Evolutionary conservation across 805 yeast genomes (phyloP).

Genomic region (Zygoascus biomembranicola): DNA sequence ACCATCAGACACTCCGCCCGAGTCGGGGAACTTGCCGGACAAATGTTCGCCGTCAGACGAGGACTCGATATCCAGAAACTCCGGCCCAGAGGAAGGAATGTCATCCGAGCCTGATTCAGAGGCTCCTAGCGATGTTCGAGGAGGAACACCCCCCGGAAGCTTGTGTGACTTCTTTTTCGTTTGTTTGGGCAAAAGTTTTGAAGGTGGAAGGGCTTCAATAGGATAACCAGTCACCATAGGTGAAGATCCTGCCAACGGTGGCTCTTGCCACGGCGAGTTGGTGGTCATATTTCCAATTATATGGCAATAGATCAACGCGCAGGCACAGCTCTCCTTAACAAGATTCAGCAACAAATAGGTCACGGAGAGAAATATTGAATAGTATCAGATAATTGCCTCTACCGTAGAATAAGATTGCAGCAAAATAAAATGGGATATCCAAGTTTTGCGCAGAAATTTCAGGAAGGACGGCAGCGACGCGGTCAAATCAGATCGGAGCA

Average conservation of each 20-base stretch:
- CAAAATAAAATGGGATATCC: background rate
- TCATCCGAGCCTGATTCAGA: background rate
- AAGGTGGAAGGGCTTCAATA: constrained; percentile 58
- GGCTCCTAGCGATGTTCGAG: constrained; percentile 37
- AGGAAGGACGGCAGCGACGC: background rate
- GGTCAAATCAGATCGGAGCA: background rate
- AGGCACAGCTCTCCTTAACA: background rate
- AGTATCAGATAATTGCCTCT: background rate
- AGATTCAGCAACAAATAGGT: background rate
- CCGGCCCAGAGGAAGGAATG: background rate
- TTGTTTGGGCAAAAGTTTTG: constrained; percentile 31
- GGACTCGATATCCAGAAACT: background rate
- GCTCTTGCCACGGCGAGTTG: constrained; percentile 13
- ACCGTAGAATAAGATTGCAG: background rate
- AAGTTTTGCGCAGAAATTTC: background rate
- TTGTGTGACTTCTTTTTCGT: constrained; percentile 1
- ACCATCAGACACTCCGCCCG: background rate
- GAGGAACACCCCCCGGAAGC: constrained; percentile 39
- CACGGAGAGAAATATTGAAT: too few relatives aligned
- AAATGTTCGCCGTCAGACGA: constrained; percentile 7
- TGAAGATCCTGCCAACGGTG: constrained; percentile 39
- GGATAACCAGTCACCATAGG: constrained; percentile 69
- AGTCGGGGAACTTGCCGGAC: background rate
- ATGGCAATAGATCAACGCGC: background rate
- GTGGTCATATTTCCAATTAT: background rate